Evolutionary conservation across 139 green algal genomes (phyloP).

Genomic region (Haematococcus lacustris): DNA sequence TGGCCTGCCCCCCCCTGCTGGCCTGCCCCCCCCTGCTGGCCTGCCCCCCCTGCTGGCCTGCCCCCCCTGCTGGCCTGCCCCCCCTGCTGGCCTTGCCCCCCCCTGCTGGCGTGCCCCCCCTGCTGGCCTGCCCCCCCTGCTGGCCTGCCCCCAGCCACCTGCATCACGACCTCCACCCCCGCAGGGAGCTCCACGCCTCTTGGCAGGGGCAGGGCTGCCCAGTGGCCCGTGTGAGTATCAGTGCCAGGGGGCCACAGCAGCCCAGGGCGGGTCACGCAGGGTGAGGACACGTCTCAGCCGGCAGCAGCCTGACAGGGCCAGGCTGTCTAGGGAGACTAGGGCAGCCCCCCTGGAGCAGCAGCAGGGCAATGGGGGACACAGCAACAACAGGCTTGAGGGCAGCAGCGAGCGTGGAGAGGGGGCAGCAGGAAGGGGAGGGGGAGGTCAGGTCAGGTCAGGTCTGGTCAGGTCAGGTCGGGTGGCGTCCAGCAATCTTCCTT

Average conservation of each 20-base stretch:
- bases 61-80: too few species aligned
- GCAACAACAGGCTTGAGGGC: background rate
- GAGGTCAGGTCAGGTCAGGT: background rate
- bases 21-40: too few species aligned
- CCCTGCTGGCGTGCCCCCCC: too few species aligned
- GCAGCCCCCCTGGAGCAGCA: background rate
- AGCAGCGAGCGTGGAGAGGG: too few species aligned
- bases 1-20: too few species aligned
- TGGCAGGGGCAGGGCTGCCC: slow-evolving; percentile 3
- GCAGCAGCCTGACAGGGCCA: slow-evolving; percentile 16
- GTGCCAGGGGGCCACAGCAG: background rate
- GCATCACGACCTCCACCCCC: slow-evolving; percentile 10
- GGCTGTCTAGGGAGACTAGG: slow-evolving; percentile 13
- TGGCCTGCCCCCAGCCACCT: too few species aligned
- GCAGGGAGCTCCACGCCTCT: slow-evolving; percentile 21
- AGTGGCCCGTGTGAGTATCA: background rate
- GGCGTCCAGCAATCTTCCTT: background rate
- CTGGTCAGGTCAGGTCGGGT: background rate
- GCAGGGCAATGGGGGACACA: background rate
- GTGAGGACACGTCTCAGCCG: slow-evolving; percentile 22
- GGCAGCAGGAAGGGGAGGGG: background rate
- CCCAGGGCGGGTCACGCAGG: slow-evolving; percentile 14
- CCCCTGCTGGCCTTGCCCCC: too few species aligned
- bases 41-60: too few species aligned
- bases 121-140: too few species aligned